Evolutionary conservation across 208 protist species (phyloP), one percentile per base, ranked within the genome.

Genomic region (Leishmania arabica): DNA sequence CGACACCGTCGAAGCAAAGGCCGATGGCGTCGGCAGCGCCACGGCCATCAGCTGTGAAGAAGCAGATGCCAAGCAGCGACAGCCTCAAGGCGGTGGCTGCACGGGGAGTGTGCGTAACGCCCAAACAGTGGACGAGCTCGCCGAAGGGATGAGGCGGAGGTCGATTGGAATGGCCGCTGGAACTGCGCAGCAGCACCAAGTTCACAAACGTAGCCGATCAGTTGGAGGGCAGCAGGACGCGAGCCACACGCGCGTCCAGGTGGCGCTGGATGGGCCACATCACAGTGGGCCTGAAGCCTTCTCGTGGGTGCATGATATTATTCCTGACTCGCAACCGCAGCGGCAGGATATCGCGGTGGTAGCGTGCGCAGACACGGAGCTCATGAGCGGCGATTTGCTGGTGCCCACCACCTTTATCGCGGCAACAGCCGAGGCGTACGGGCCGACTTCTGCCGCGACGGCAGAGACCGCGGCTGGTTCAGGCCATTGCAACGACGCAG

Each of bases 401-500:
- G 76, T 58, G 76, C 47, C 42, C 31, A 60, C 76, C 60, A 31
- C 76, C 60, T 69, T 69, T 37, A 17, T 79, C 11, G 76, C 34
- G 9, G 74, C 74, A n/a, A 77, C 74, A 64, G 37, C 47, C 37
- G 34, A 45, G 19, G 74, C 21, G 24, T 65, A 77, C 53, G 56
- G 13, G 56, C 24, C 73, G 34, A 31, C 73, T 40, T 34, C 31
- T 19, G 73, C 49, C 2, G 47, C 54, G 7, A n/a, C 21, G 37
- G 31, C 73, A 51, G 51, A 77, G 54, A 49, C 74, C 56, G 19
- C 34, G 13, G 74, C 5, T 47, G 31, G 21, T 2, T 56, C 8
- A 49, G 13, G n/a, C 54, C 34, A 45, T 21, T 47, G 51, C 27
- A 58, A 73, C 7, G 69, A 17, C 45, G 45, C 47, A 19, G 37